Percentiles rank a stretch among this genome's conserved stretches.
Evolutionary conservation across 805 yeast genomes (phyloP).

Genomic region (Jamesozyma rosinii): DNA sequence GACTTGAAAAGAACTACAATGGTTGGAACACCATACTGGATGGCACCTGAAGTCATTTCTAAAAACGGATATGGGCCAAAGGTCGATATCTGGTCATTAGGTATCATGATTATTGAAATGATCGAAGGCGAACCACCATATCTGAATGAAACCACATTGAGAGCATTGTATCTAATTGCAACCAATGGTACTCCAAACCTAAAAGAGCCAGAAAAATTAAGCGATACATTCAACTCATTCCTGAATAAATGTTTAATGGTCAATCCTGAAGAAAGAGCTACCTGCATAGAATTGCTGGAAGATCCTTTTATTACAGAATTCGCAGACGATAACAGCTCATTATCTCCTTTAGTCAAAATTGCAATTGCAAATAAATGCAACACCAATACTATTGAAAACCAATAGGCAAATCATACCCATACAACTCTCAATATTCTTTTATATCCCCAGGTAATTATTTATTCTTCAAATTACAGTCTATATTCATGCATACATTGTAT

Average conservation of each 20-base stretch:
- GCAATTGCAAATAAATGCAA: slow-evolving; percentile 36
- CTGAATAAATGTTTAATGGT: slow-evolving; percentile 73
- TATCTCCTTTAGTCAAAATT: slow-evolving; percentile 64
- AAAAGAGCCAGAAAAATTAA: slow-evolving; percentile 74
- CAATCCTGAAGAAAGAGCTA: slow-evolving; percentile 67
- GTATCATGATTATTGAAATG: slow-evolving; percentile 97
- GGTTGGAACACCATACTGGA: slow-evolving; percentile 99
- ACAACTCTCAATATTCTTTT: no score
- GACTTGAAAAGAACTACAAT: slow-evolving; percentile 85
- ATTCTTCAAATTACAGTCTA: no score
- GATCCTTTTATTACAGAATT: slow-evolving; percentile 51
- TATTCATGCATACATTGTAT: no score
- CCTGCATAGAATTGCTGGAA: slow-evolving; percentile 61
- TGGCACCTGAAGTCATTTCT: slow-evolving; percentile 97
- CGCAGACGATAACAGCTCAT: slow-evolving; percentile 48
- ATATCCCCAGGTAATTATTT: no score
- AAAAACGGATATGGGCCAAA: slow-evolving; percentile 92
- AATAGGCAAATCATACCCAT: no score
- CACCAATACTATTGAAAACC: background rate
- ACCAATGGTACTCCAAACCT: slow-evolving; percentile 92
- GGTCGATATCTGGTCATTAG: slow-evolving; percentile 94
- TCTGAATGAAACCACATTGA: slow-evolving; percentile 84
- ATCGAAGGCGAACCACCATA: slow-evolving; percentile 98
- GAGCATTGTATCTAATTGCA: slow-evolving; percentile 87
- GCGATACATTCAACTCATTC: slow-evolving; percentile 58